These are phyloP conservation scores for Naegleria gruberi DNA, from an alignment of 208 protist genomes.

Conservation along the genomic window DNA sequence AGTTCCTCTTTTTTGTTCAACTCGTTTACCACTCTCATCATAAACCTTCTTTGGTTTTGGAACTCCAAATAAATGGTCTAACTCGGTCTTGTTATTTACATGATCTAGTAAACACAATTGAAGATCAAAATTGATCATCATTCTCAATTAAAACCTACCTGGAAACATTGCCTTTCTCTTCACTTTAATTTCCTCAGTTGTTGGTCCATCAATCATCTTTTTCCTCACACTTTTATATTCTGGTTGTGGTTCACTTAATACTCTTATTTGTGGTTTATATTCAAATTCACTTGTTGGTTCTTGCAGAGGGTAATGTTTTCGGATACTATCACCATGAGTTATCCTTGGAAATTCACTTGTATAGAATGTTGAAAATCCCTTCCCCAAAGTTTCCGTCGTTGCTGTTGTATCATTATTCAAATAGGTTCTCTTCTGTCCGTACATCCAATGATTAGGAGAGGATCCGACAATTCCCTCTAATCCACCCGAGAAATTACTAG, in stretches of 20 bases:
- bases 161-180: background rate
- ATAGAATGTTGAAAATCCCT: background rate
- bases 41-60: background rate
- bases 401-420: background rate
- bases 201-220: background rate
- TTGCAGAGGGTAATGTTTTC: background rate
- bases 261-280: background rate
- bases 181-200: background rate
- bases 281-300: background rate
- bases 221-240: background rate
- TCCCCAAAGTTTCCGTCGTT: background rate
- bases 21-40: background rate
- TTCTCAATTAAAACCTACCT: background rate
- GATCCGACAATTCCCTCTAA: background rate
- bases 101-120: background rate
- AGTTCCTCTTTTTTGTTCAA: background rate
- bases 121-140: no score
- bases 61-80: background rate
- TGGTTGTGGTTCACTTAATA: background rate
- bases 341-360: background rate
- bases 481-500: no score
- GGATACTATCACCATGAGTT: background rate
- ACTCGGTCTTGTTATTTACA: background rate
- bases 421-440: background rate
- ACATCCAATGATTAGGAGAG: background rate